Percentiles rank a stretch among this genome's conserved stretches.
These are phyloP conservation scores for Euptelea pleiosperma DNA, from an alignment of 164 flowering plant genomes.

Conservation along the genomic window DNA sequence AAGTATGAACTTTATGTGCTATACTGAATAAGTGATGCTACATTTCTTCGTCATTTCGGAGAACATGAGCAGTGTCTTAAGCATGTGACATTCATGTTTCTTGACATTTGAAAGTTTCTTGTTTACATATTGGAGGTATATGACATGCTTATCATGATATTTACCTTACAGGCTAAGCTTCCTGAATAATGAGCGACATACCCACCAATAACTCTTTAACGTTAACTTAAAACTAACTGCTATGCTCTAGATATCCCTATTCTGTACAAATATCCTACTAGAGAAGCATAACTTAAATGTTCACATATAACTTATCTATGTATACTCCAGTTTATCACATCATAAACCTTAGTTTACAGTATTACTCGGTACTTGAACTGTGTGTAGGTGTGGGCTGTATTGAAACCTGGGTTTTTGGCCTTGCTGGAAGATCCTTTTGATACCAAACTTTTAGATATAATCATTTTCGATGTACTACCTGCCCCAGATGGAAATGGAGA, in stretches of 20 bases:
- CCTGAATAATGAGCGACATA: too few relatives aligned
- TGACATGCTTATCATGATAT: too few relatives aligned
- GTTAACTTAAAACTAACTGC: background rate
- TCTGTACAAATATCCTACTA: too few relatives aligned
- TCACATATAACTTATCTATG: background rate
- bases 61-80: background rate
- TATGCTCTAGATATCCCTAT: too few relatives aligned
- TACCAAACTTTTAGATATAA: conserved; percentile 77
- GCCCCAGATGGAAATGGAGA: conserved; percentile 88
- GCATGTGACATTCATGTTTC: conserved; percentile 4
- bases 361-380: conserved; percentile 5
- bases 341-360: background rate
- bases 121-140: too few relatives aligned
- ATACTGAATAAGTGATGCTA: background rate
- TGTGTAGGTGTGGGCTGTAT: conserved; percentile 94
- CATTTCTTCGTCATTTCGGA: conserved; percentile 1
- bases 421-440: conserved; percentile 85
- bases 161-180: too few relatives aligned
- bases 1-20: background rate
- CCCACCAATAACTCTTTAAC: background rate
- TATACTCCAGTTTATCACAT: too few relatives aligned
- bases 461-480: conserved; percentile 93
- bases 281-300: background rate
- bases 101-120: background rate
- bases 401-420: conserved; percentile 97